These are phyloP conservation scores for Musa itinerans DNA, from an alignment of 176 grass and related monocot species.

Conservation along the genomic window DNA sequence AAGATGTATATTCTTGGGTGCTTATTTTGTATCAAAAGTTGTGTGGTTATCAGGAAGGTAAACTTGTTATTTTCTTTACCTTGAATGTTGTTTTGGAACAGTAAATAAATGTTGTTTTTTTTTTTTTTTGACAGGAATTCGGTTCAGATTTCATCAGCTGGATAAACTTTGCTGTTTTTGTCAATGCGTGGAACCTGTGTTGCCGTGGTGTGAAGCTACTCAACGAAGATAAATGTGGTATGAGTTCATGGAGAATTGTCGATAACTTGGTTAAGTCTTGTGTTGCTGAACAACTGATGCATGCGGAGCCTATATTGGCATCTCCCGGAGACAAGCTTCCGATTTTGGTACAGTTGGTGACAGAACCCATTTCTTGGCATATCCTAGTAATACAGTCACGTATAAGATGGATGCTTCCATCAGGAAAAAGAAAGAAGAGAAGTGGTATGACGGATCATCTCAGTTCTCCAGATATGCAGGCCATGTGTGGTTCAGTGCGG, in stretches of 20 bases:
- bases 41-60: no score
- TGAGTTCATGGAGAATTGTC: conserved; percentile 62
- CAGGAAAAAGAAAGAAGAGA: conserved; percentile 95
- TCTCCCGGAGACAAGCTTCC: conserved; percentile 56
- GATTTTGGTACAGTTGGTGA: conserved; percentile 60
- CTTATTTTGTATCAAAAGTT: no score
- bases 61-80: no score
- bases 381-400: conserved; percentile 67
- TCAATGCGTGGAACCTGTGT: conserved; percentile 82
- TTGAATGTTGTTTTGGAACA: no score
- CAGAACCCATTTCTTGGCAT: conserved; percentile 85
- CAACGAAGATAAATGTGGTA: conserved; percentile 22
- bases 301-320: conserved; percentile 30
- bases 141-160: conserved; percentile 69
- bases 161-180: conserved; percentile 81
- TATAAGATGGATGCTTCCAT: conserved; percentile 43
- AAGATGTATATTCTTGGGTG: no score
- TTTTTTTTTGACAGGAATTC: conserved; percentile 51
- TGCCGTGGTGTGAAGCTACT: conserved; percentile 30
- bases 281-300: conserved; percentile 42
- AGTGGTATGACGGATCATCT: conserved; percentile 30
- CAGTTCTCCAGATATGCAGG: conserved; percentile 49
- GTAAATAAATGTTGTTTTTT: no score
- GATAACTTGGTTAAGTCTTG: conserved; percentile 59
- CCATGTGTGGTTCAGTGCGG: conserved; percentile 46